phyloP scores from a whole-genome alignment of 1,284 basidiomycete genomes.

The Ceratobasidium sp. region DNA sequence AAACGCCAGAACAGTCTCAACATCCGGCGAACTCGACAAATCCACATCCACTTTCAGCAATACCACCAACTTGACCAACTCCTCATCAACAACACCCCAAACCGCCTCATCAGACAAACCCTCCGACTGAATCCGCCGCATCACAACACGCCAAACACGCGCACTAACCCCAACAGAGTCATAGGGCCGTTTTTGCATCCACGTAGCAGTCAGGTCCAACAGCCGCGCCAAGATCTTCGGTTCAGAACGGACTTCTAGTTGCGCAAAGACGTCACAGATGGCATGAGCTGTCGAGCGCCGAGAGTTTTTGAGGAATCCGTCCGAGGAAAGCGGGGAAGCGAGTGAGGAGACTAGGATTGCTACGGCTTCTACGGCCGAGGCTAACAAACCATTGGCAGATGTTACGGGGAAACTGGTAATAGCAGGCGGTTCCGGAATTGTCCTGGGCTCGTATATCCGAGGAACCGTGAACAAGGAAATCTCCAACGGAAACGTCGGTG shows the following conservation, averaged over 20 bases:
- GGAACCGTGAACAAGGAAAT: slow-evolving; percentile 25
- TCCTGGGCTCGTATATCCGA: slow-evolving; percentile 22
- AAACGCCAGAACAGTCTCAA: slow-evolving; percentile 19
- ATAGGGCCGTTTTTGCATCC: slow-evolving; percentile 17
- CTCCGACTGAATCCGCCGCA: slow-evolving; percentile 34
- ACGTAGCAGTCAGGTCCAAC: slow-evolving; percentile 1
- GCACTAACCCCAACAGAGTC: slow-evolving; percentile 21
- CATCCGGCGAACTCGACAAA: slow-evolving; percentile 17
- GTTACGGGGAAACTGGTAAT: slow-evolving; percentile 19
- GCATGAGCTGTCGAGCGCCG: slow-evolving; percentile 30
- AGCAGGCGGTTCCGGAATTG: slow-evolving; percentile 10
- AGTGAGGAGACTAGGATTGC: slow-evolving; percentile 21
- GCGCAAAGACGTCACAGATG: slow-evolving; percentile 11
- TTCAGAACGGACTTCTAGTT: slow-evolving; percentile 19
- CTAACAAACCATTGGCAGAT: neutral
- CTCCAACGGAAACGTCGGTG: slow-evolving; percentile 24
- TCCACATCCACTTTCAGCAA: neutral
- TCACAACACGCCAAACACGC: slow-evolving; percentile 29
- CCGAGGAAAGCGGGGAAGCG: slow-evolving; percentile 22
- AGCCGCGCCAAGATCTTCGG: slow-evolving; percentile 17
- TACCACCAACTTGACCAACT: slow-evolving; percentile 20
- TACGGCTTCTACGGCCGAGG: neutral
- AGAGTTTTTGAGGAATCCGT: slow-evolving; percentile 34
- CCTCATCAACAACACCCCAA: slow-evolving; percentile 45
- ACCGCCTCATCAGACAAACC: slow-evolving; percentile 6